A percentile compares a stretch with the other conserved stretches of the same genome.
Evolutionary conservation across 2,329 filamentous ascomycete genomes (phyloP).

Genomic region (Hypoxylon sp.): DNA sequence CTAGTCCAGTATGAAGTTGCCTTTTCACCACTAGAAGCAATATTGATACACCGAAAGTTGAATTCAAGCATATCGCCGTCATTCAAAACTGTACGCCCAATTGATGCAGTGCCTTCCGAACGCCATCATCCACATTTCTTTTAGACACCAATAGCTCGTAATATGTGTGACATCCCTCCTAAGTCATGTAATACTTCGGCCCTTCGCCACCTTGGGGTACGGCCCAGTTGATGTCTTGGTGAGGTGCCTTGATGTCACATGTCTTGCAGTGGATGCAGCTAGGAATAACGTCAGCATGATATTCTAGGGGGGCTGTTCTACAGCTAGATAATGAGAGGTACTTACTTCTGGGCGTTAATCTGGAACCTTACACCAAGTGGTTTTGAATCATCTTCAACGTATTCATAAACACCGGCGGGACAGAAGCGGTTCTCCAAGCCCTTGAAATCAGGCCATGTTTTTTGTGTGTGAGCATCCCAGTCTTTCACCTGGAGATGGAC

Average conservation of each 20-base stretch:
- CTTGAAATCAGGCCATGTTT: slow-evolving; percentile 86
- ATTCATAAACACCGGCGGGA: slow-evolving; percentile 97
- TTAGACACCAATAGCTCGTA: not conserved
- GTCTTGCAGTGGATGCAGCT: slow-evolving; percentile 99
- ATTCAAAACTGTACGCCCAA: slow-evolving; percentile 1
- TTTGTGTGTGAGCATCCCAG: slow-evolving; percentile 88
- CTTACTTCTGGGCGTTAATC: slow-evolving; percentile 97
- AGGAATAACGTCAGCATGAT: slow-evolving; percentile 40
- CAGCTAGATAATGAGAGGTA: slow-evolving; percentile 40
- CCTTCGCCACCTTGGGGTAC: slow-evolving; percentile 91
- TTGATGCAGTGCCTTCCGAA: too few relatives aligned
- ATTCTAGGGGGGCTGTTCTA: not conserved
- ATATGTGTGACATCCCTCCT: slow-evolving; percentile 11
- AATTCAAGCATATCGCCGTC: slow-evolving; percentile 28
- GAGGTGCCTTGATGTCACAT: slow-evolving; percentile 97
- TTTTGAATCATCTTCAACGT: slow-evolving; percentile 90
- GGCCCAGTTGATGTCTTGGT: slow-evolving; percentile 97
- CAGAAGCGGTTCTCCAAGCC: slow-evolving; percentile 97
- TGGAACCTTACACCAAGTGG: slow-evolving; percentile 92
- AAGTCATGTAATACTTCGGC: slow-evolving; percentile 77
- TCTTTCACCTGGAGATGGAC: slow-evolving; percentile 95
- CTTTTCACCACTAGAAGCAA: slow-evolving; percentile 5
- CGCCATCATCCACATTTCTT: not conserved
- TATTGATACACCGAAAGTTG: slow-evolving; percentile 34
- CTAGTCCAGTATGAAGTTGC: not conserved